These are phyloP conservation scores for Heliophila coronopifolia DNA, from an alignment of 441 rosid species.

Conservation along the genomic window DNA sequence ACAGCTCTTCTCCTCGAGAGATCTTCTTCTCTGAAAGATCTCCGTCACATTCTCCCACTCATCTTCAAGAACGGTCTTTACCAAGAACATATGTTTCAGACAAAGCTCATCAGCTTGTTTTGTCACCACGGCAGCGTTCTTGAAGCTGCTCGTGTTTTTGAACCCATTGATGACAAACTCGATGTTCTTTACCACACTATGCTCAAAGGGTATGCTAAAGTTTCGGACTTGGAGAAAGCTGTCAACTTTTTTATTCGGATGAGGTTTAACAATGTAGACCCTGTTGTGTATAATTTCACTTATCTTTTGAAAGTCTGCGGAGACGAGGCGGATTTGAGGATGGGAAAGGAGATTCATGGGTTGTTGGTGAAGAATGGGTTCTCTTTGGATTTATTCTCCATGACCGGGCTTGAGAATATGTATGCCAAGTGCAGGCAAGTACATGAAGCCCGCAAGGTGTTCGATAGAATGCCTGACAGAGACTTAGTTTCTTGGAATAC, in stretches of 20 bases:
- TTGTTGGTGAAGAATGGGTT: constrained; percentile 58
- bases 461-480: constrained; percentile 74
- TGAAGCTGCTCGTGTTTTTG: constrained; percentile 75
- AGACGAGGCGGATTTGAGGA: constrained; percentile 42
- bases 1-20: constrained; percentile 71
- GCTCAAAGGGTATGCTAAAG: constrained; percentile 71
- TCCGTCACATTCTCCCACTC: constrained; percentile 60
- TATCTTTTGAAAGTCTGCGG: constrained; percentile 73
- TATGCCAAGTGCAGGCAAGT: constrained; percentile 55
- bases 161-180: constrained; percentile 44
- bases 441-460: constrained; percentile 61
- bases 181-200: constrained; percentile 71
- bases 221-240: constrained; percentile 47
- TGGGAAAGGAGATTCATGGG: constrained; percentile 75
- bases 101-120: constrained; percentile 77
- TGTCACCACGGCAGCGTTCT: constrained; percentile 53
- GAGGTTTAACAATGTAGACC: constrained; percentile 53
- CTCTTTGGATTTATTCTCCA: constrained; percentile 49
- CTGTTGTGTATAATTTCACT: constrained; percentile 72
- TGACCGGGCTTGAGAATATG: constrained; percentile 72
- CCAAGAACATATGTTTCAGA: constrained; percentile 56
- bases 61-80: constrained; percentile 59
- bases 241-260: constrained; percentile 48
- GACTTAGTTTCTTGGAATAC: constrained; percentile 87
- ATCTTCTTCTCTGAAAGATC: constrained; percentile 49